Base-by-base conservation (phyloP, 2,329 filamentous ascomycete genomes). In the Exophiala lecanii-corni region DNA sequence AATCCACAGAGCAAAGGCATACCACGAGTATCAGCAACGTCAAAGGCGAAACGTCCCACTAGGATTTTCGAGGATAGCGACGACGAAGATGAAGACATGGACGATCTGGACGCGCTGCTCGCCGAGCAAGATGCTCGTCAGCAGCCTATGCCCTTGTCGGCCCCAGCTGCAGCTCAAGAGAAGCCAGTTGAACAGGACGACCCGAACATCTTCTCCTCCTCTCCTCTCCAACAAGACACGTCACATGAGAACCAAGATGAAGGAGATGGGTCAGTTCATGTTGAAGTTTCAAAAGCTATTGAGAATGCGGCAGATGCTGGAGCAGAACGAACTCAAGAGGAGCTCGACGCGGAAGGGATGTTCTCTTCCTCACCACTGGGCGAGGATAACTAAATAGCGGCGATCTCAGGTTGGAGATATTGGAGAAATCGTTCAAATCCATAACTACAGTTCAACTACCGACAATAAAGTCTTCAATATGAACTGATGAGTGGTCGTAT, bases 81-180 rank as follows among this genome's bases (percentile, higher is more conserved):
- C 30, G n/a, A 21, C 10, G 31, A 40, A 13, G 25, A 30, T 21
- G 23, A 37, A 6, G 40, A 42, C 16, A 18, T 43, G 18, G 55
- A 57, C 28, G 55, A 57, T 39, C 51, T 56, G 17, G 55, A 57
- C 43, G 55, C 53, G 10, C 30, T 57, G 19, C 39, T 57, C 2
- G 55, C 55, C 13, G 49, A 54, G 18, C 40, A 47, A 28, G 43
- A 47, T 23, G 41, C 23, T 28, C 35, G 21, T 9, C 37, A 38
- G 18, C 13, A 30, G 25, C 19, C 5, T 9, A 41, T 16, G 10
- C 9, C 19, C 6, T 10, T 18, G 12, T 13, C 17, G 12, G 20
- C 12, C 16, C 25, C 26, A 3, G 10, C 40, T 23, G 26, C 5
- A 13, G 36, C 21, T 20, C 21, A 5, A 13, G 30, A 39, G 12